phyloP scores from a whole-genome alignment of 1,284 basidiomycete species.

The Rhodotorula sp. region DNA sequence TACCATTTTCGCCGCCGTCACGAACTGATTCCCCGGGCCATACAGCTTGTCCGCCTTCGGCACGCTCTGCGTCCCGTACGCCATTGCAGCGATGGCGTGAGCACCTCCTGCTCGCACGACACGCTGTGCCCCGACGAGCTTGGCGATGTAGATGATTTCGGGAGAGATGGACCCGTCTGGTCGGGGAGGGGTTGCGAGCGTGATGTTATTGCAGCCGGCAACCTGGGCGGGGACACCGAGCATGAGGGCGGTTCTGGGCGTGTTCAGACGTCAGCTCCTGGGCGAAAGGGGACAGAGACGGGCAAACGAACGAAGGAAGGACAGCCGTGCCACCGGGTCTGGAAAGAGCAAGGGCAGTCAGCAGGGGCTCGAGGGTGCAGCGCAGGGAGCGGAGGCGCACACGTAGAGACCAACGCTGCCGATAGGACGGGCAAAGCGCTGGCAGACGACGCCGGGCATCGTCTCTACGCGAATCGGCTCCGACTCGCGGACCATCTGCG shows the following conservation, averaged over 20 bases:
- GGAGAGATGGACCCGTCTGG: slow-evolving; percentile 86
- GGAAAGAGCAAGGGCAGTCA: background rate
- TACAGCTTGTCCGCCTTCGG: slow-evolving; percentile 99
- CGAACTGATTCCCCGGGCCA: slow-evolving; percentile 99
- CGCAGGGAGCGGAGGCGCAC: background rate
- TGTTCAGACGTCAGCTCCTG: background rate
- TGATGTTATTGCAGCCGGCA: slow-evolving; percentile 87
- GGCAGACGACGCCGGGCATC: slow-evolving; percentile 95
- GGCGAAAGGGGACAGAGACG: no score
- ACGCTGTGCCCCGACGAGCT: slow-evolving; percentile 80
- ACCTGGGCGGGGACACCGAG: slow-evolving; percentile 97
- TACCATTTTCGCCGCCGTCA: slow-evolving; percentile 96
- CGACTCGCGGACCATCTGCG: slow-evolving; percentile 70
- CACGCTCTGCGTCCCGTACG: slow-evolving; percentile 91
- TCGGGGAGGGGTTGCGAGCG: slow-evolving; percentile 92
- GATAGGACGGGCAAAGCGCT: slow-evolving; percentile 90
- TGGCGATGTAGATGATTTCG: slow-evolving; percentile 92
- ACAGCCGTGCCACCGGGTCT: slow-evolving; percentile 91
- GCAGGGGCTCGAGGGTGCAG: background rate
- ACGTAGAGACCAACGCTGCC: slow-evolving; percentile 95
- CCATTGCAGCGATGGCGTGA: slow-evolving; percentile 95
- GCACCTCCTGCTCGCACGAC: slow-evolving; percentile 93
- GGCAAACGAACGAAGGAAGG: slow-evolving; percentile 51
- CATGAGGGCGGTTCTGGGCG: slow-evolving; percentile 81
- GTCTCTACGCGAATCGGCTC: slow-evolving; percentile 79